Base-by-base conservation (phyloP, 176 grass and related monocot genomes). In the Oryza glumipatula region DNA sequence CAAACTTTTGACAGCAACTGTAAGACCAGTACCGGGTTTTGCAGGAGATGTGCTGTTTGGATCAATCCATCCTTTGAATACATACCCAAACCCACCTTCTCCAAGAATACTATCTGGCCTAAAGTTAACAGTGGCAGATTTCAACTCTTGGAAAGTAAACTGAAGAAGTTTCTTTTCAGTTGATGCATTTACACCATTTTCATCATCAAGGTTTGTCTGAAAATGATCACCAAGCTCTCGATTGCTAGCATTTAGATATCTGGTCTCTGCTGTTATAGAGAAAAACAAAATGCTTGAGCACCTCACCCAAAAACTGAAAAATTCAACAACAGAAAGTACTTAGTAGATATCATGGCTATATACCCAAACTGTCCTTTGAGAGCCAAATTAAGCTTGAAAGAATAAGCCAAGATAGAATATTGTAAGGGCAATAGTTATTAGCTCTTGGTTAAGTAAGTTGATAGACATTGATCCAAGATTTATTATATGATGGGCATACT, bases 11-110 rank as follows among this genome's bases (percentile, higher is more conserved):
- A 98, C 96, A 26, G 96, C 96, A n/a, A 98, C 96, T 78, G 93
- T 98, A 65, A 94, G 47, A 85, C 96, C 91, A 78, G 93, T 98
- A 72, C 91, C 89, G 10, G 96, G 96, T 89, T 94, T 98, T 87
- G 89, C 93, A 77, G 96, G 91, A 85, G 96, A 71, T 58, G 93
- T 98, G 81, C 91, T 91, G 65, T 95, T 91, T 3, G 87, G 87
- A 28, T 95, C 96, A 85, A 98, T 92, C 96, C 96, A 95, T 80
- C 96, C 96, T 80, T 98, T 98, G 84, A 98, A 98, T 44, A 98
- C 96, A 21, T 95, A 98, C 61, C 96, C 96, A 68, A 98, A 98
- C 76, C 96, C 96, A 87, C 96, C 93, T 84, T 98, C 96, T 77
- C 96, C 96, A 76, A 98, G 96, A 89, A 98, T 98, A 88, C 93